These are phyloP conservation scores for Acer yangbiense DNA, from an alignment of 345 rosid species.

Conservation along the genomic window DNA sequence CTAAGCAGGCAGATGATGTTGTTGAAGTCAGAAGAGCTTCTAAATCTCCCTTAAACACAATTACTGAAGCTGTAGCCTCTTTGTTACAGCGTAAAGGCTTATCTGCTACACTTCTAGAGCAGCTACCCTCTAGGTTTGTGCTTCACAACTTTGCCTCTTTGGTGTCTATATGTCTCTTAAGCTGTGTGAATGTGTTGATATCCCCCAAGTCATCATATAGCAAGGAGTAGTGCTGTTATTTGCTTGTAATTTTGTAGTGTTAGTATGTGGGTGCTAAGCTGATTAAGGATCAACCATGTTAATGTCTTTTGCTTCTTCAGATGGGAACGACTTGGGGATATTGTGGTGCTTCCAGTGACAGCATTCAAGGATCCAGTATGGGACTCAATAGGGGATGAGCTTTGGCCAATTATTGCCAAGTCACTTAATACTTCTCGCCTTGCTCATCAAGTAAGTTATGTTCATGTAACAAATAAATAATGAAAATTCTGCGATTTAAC, in stretches of 20 bases:
- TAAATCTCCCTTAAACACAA: constrained; percentile 57
- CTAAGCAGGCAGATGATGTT: constrained; percentile 45
- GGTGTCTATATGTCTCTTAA: constrained; percentile 5
- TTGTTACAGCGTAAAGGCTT: constrained; percentile 57
- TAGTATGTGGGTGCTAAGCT: neutral
- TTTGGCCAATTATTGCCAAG: constrained; percentile 72
- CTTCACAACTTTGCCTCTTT: constrained; percentile 18
- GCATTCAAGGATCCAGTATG: constrained; percentile 79
- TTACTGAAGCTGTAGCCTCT: constrained; percentile 60
- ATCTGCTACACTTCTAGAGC: constrained; percentile 37
- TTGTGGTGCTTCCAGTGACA: constrained; percentile 77
- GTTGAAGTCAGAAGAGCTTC: constrained; percentile 54
- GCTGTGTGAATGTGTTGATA: neutral
- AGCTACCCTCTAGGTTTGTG: constrained; percentile 43
- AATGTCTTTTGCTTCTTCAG: constrained; percentile 39
- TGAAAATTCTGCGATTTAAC: neutral
- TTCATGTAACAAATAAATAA: neutral
- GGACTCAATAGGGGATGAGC: constrained; percentile 65
- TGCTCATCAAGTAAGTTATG: constrained; percentile 71
- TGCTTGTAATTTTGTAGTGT: neutral
- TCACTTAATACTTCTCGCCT: constrained; percentile 65
- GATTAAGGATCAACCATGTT: neutral
- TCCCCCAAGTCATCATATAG: constrained; percentile 2
- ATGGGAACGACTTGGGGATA: constrained; percentile 92
- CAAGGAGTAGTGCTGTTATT: neutral